phyloP scores from a whole-genome alignment of 140 eudicot genomes.

The Artemisia princeps region DNA sequence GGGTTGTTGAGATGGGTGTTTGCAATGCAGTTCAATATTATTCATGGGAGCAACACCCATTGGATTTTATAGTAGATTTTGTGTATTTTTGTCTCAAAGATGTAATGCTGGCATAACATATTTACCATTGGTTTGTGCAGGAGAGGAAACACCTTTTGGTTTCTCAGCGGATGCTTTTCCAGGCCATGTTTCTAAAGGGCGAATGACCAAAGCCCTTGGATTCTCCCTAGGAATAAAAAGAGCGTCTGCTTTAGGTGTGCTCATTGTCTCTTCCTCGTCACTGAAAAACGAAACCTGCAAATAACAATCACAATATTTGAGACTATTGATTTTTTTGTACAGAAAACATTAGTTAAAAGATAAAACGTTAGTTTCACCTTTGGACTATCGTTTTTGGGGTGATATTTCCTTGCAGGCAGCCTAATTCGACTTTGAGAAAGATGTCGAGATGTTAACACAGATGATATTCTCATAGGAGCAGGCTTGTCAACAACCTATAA shows the following conservation, averaged over 20 bases:
- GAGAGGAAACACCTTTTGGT: conserved; percentile 33
- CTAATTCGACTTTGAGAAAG: conserved; percentile 82
- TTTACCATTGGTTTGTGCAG: conserved; percentile 57
- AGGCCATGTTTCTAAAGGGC: conserved; percentile 78
- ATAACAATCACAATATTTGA: conserved; percentile 16
- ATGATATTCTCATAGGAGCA: conserved; percentile 72
- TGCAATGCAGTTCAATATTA: too few relatives aligned
- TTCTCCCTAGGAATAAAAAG: conserved; percentile 91
- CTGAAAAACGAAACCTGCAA: conserved; percentile 78
- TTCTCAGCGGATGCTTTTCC: conserved; percentile 45
- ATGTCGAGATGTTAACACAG: conserved; percentile 83
- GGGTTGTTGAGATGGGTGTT: too few relatives aligned
- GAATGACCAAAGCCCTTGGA: conserved; percentile 87
- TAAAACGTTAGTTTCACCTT: conserved; percentile 43
- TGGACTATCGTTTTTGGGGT: conserved; percentile 71
- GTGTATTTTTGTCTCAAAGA: neutral
- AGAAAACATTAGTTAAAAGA: neutral
- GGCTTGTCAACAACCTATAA: conserved; percentile 90
- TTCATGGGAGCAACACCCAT: too few relatives aligned
- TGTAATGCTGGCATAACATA: neutral
- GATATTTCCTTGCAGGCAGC: conserved; percentile 86
- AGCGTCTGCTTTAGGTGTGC: conserved; percentile 95
- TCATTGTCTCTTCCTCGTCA: conserved; percentile 73
- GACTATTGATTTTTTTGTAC: neutral
- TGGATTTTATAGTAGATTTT: too few relatives aligned